Conservation (phyloP, 192 early-diverging fungal species). For the Jimgerdemannia lactiflua region DNA sequence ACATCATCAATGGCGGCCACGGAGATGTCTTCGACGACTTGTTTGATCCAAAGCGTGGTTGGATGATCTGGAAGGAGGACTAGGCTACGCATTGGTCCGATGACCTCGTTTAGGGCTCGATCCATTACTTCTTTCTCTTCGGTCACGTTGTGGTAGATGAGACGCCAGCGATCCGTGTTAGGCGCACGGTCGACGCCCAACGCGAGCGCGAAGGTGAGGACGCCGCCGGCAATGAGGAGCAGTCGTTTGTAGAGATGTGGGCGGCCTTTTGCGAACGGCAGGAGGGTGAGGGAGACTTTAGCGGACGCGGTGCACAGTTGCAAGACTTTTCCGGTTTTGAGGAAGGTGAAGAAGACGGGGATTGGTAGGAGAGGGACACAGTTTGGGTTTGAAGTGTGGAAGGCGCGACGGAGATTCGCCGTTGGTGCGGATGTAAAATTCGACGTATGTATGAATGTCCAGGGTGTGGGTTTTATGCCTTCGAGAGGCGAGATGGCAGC, state of each 20-base stretch:
- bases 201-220: constrained; percentile 23
- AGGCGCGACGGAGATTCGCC: not conserved
- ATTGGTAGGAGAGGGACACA: constrained; percentile 27
- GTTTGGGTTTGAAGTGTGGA: constrained; percentile 18
- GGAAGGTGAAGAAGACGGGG: constrained; percentile 16
- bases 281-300: constrained; percentile 30
- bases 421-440: not conserved
- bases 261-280: constrained; percentile 26
- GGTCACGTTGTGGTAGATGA: constrained; percentile 42
- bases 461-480: not conserved
- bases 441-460: not conserved
- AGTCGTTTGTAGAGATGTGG: constrained; percentile 5
- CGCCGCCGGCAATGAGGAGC: constrained; percentile 17
- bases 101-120: constrained; percentile 15
- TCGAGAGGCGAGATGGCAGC: not conserved
- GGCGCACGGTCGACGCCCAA: constrained; percentile 41
- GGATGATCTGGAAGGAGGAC: constrained; percentile 19
- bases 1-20: constrained; percentile 25
- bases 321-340: constrained; percentile 32
- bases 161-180: constrained; percentile 48
- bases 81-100: constrained; percentile 10
- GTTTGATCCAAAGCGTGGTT: constrained; percentile 27
- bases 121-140: constrained; percentile 42
- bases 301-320: constrained; percentile 29
- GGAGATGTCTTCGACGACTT: constrained; percentile 22